A percentile compares a stretch with the other conserved stretches of the same genome.
Conservation (phyloP, 176 grass and related monocot species). For the Typha latifolia region DNA sequence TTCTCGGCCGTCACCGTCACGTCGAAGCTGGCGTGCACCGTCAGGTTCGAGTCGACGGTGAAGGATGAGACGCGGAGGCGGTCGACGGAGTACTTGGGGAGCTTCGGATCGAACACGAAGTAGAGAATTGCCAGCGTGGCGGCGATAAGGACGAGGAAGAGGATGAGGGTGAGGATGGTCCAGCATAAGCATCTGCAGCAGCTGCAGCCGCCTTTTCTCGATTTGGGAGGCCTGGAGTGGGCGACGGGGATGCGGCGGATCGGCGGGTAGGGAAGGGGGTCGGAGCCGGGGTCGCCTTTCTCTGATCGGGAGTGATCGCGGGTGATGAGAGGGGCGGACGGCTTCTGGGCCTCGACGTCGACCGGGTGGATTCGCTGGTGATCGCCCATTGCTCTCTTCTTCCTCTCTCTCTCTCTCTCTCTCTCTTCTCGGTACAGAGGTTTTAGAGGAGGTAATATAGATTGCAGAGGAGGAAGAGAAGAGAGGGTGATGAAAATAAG, state of each 20-base stretch:
- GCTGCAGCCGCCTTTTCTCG: background rate
- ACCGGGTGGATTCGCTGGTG: conserved; percentile 78
- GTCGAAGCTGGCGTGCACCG: conserved; percentile 47
- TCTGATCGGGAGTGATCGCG: conserved; percentile 34
- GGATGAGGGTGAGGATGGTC: background rate
- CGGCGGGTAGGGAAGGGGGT: conserved; percentile 11
- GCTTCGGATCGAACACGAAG: conserved; percentile 50
- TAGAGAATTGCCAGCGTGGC: conserved; percentile 36
- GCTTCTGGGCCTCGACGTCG: conserved; percentile 49
- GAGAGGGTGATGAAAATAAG: no score
- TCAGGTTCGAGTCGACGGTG: conserved; percentile 24
- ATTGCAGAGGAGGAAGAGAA: no score
- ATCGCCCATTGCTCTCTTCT: conserved; percentile 36
- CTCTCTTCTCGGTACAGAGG: background rate
- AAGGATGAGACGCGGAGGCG: conserved; percentile 44
- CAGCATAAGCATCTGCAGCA: conserved; percentile 71
- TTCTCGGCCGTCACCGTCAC: conserved; percentile 61
- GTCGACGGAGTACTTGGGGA: conserved; percentile 79
- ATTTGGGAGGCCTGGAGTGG: background rate
- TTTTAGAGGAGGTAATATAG: background rate
- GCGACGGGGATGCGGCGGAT: conserved; percentile 7
- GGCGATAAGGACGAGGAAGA: conserved; percentile 33
- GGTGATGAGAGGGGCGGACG: conserved; percentile 42
- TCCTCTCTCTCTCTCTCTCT: background rate
- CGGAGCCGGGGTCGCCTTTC: conserved; percentile 27